phyloP scores from a whole-genome alignment of 495 filamentous ascomycete species.

The Bathelium albidoporum region DNA sequence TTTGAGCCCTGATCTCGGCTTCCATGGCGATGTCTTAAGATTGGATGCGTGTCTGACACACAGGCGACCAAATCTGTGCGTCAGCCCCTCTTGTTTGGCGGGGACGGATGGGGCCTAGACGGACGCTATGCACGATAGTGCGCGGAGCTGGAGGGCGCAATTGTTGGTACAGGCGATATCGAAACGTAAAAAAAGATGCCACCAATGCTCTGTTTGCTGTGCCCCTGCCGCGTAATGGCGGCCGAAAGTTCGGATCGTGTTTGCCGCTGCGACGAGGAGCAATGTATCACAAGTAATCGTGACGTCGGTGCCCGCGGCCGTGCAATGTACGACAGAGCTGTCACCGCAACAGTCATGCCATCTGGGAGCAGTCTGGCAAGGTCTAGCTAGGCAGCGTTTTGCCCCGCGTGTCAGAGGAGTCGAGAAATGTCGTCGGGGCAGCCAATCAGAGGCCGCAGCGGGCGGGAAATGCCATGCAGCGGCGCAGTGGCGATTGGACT shows the following conservation, averaged over 20 bases:
- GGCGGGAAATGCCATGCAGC: background rate
- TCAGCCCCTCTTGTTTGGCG: background rate
- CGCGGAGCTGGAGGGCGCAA: background rate
- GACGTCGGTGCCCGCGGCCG: background rate
- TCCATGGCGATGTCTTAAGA: slow-evolving; percentile 52
- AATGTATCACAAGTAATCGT: no score
- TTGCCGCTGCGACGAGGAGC: no score
- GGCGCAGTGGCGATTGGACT: background rate
- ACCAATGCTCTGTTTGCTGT: no score
- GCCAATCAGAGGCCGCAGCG: background rate
- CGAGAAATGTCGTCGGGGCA: background rate
- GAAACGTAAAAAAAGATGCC: background rate
- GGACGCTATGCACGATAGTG: background rate
- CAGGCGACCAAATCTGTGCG: background rate
- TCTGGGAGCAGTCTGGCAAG: background rate
- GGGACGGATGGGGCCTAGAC: background rate
- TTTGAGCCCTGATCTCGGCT: slow-evolving; percentile 72
- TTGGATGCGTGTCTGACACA: background rate
- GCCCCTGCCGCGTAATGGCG: no score
- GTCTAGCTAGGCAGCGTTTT: background rate
- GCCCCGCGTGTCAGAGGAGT: slow-evolving; percentile 4
- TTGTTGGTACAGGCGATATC: background rate
- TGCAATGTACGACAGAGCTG: background rate
- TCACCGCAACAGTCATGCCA: background rate
- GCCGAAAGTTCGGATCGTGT: no score